Evolutionary conservation across 495 filamentous ascomycete species (phyloP).

Genomic region (Podospora anserina): DNA sequence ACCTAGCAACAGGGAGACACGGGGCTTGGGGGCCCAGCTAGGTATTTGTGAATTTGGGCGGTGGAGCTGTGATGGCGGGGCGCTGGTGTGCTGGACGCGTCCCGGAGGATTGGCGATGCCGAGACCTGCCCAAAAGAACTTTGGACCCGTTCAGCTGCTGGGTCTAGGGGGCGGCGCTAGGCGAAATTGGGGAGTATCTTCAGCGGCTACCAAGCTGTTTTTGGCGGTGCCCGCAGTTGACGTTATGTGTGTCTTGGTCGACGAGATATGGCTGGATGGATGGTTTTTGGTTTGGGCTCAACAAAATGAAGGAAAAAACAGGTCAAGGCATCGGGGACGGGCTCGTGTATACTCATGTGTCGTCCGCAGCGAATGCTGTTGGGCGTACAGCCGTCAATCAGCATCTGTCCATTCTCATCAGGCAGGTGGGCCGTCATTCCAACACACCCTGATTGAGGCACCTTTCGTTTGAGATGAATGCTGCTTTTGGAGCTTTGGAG

Average conservation of each 20-base stretch:
- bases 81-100: background rate
- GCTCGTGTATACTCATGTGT: background rate
- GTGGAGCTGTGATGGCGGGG: constrained; percentile 9
- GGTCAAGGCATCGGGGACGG: background rate
- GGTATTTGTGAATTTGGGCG: constrained; percentile 12
- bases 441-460: constrained; percentile 9
- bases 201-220: constrained; percentile 5
- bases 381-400: background rate
- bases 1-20: constrained; percentile 1
- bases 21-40: background rate
- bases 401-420: constrained; percentile 5
- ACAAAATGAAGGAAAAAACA: background rate
- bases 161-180: constrained; percentile 7
- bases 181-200: constrained; percentile 8
- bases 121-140: constrained; percentile 12
- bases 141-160: constrained; percentile 6
- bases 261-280: background rate
- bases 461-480: background rate
- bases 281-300: background rate
- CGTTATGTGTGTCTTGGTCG: constrained; percentile 5
- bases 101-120: background rate
- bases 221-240: background rate
- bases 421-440: constrained; percentile 13
- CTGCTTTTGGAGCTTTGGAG: background rate
- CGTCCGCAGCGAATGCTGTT: background rate